A percentile compares a stretch with the other conserved stretches of the same genome.
Conservation (phyloP, 306 rosid genomes). For the Ammopiptanthus mongolicus region DNA sequence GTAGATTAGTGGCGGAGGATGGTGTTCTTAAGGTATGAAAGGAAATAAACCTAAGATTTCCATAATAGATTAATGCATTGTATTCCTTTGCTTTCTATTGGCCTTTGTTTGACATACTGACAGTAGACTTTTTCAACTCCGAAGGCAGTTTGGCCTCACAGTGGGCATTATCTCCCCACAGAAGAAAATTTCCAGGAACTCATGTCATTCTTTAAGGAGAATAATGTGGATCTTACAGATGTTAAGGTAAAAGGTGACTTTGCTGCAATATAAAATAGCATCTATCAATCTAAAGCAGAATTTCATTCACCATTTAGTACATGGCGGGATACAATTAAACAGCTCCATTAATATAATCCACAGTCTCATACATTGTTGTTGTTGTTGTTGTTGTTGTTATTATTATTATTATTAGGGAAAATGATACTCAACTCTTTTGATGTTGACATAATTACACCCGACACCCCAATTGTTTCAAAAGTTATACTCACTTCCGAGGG, state of each 20-base stretch:
- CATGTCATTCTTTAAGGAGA: conserved; percentile 55
- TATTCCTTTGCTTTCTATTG: background rate
- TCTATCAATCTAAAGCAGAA: conserved; percentile 3
- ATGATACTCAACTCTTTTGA: no score
- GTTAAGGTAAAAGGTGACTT: conserved; percentile 52
- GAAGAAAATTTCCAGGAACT: conserved; percentile 77
- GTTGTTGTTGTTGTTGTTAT: background rate
- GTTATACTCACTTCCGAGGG: no score
- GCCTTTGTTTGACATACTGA: conserved; percentile 11
- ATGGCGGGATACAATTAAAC: background rate
- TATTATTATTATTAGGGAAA: background rate
- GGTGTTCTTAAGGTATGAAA: conserved; percentile 70
- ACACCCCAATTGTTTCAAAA: no score
- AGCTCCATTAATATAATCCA: background rate
- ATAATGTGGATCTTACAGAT: conserved; percentile 58
- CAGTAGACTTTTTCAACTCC: background rate
- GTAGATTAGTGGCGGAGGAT: conserved; percentile 60
- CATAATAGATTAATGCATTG: background rate
- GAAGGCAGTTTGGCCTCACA: conserved; percentile 91
- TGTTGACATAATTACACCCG: no score
- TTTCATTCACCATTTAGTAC: background rate
- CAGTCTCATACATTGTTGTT: background rate
- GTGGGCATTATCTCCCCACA: conserved; percentile 89
- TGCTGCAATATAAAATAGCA: background rate
- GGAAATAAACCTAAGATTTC: background rate